phyloP scores from a whole-genome alignment of 2,329 filamentous ascomycete species.

The Kalmusia sp. region DNA sequence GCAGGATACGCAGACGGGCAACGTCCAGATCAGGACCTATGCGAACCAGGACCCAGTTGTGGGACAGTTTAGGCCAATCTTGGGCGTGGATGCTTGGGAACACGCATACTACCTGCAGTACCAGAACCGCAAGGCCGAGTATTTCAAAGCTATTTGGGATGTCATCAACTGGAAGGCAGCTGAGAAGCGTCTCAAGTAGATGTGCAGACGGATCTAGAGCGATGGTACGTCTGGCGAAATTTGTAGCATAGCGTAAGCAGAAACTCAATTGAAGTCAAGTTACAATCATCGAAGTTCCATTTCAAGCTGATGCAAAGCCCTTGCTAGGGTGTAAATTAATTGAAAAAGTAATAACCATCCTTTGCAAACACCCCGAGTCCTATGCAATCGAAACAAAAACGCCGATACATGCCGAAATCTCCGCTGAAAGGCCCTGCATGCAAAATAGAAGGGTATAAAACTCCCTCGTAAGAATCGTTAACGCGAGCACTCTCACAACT shows the following conservation, averaged over 20 bases:
- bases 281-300: neutral
- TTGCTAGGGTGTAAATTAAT: neutral
- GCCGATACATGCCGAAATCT: neutral
- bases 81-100: constrained; percentile 95
- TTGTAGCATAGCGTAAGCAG: constrained; percentile 13
- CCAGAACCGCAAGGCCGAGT: constrained; percentile 96
- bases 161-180: constrained; percentile 96
- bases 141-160: constrained; percentile 93
- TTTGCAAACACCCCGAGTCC: neutral
- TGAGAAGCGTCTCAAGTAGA: constrained; percentile 73
- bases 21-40: constrained; percentile 72
- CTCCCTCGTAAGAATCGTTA: constrained; percentile 4
- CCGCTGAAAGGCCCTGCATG: neutral
- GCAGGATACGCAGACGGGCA: constrained; percentile 66
- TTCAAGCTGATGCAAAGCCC: neutral
- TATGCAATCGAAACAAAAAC: neutral
- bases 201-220: neutral
- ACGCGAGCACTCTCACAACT: constrained; percentile 16
- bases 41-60: constrained; percentile 90
- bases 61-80: constrained; percentile 79
- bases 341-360: neutral
- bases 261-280: neutral
- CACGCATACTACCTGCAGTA: constrained; percentile 97
- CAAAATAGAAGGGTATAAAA: constrained; percentile 2
- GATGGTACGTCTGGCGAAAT: neutral